Percentiles rank a stretch among this genome's conserved stretches.
These are phyloP conservation scores for Penicillium vulpinum DNA, from an alignment of 2,329 filamentous ascomycete species.

Conservation along the genomic window DNA sequence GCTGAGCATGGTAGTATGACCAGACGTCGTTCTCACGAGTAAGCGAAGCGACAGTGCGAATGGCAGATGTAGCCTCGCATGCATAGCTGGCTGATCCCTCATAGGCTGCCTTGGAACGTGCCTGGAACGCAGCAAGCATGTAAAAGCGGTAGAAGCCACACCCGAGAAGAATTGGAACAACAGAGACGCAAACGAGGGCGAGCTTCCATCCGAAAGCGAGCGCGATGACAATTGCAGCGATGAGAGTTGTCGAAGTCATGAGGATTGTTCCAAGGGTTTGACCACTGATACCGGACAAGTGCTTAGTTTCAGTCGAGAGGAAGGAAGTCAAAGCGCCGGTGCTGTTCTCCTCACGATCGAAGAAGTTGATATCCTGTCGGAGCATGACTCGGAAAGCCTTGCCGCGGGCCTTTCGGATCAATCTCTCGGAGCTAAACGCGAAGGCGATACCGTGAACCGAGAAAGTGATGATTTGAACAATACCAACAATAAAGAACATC, in stretches of 20 bases:
- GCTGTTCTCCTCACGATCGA: conserved; percentile 85
- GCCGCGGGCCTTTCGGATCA: conserved; percentile 81
- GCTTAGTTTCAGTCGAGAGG: conserved; percentile 84
- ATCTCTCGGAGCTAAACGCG: conserved; percentile 79
- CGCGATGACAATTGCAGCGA: conserved; percentile 69
- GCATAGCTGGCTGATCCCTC: conserved; percentile 80
- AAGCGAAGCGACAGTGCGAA: conserved; percentile 87
- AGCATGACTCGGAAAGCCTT: conserved; percentile 82
- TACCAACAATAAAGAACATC: conserved; percentile 84
- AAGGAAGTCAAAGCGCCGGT: conserved; percentile 86
- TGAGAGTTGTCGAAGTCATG: conserved; percentile 74
- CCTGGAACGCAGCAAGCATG: conserved; percentile 76
- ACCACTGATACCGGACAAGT: conserved; percentile 83
- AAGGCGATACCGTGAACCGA: conserved; percentile 70
- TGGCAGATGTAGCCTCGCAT: conserved; percentile 89
- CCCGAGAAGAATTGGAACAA: conserved; percentile 72
- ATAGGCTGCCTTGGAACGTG: conserved; percentile 76
- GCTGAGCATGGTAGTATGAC: conserved; percentile 65
- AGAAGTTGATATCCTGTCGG: conserved; percentile 89
- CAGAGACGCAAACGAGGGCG: conserved; percentile 76
- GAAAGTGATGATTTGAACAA: conserved; percentile 71
- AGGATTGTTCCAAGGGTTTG: conserved; percentile 83
- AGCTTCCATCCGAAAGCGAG: conserved; percentile 85
- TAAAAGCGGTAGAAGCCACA: conserved; percentile 89
- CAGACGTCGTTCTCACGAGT: conserved; percentile 84